Conservation (phyloP, 164 flowering plant genomes). For the Magnolia kwangsiensis region DNA sequence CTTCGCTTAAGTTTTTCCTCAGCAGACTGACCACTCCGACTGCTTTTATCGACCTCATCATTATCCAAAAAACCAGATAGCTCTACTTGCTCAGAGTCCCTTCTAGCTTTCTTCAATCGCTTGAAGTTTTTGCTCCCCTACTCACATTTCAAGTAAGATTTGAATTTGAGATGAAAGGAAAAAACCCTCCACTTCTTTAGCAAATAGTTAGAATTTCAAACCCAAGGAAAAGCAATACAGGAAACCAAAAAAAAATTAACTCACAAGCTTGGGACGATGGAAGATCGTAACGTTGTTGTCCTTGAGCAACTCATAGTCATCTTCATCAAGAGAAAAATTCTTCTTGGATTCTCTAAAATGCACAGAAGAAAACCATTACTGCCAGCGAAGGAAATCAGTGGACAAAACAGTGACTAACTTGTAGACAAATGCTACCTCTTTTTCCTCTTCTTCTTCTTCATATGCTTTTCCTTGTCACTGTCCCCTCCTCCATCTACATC, state of each 20-base stretch:
- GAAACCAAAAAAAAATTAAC: neutral
- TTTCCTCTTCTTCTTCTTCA: conserved; percentile 54
- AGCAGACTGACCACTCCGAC: conserved; percentile 58
- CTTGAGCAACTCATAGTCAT: conserved; percentile 84
- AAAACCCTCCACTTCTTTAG: neutral
- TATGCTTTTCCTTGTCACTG: conserved; percentile 57
- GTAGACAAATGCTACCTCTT: conserved; percentile 43
- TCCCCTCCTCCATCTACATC: conserved; percentile 71
- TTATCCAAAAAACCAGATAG: conserved; percentile 65
- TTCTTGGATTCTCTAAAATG: conserved; percentile 56
- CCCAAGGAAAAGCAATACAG: no score
- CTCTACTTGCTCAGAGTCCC: conserved; percentile 51
- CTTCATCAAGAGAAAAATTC: conserved; percentile 79
- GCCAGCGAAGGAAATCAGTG: neutral
- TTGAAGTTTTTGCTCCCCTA: conserved; percentile 80
- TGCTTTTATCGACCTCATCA: conserved; percentile 55
- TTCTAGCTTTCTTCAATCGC: conserved; percentile 79
- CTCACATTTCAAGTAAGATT: conserved; percentile 2
- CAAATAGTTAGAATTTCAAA: no score
- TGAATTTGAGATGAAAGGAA: neutral
- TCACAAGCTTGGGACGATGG: conserved; percentile 53
- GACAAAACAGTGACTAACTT: neutral
- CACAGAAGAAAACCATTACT: neutral
- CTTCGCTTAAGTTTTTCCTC: conserved; percentile 76
- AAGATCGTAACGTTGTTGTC: conserved; percentile 62